Evolutionary conservation across 192 early-diverging fungal genomes (phyloP), one percentile per base, ranked within the genome.

Genomic region (Backusella tuberculispora): DNA sequence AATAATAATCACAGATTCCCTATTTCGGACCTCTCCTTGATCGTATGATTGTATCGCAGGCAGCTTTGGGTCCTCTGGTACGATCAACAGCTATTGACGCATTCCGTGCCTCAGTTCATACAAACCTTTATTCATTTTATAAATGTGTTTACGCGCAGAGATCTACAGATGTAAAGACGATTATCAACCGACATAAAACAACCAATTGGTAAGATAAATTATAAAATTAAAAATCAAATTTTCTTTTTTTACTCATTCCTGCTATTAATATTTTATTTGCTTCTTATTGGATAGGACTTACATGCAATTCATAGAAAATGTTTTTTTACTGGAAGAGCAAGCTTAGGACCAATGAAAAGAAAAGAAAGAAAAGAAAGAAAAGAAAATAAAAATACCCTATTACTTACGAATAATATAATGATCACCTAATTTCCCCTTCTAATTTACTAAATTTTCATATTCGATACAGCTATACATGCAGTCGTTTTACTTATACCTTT

Each of bases 1-100:
- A 29, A 34, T 34, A 34, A 15, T 14, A 34, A 24, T 56, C 40
- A 40, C 46, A 90, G 78, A 85, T 98, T 29, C 88, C 90, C 4
- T 82, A 87, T 4, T 98, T 98, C 86, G 98, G 98, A 0, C 96
- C 96, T 6, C 79, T 99, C 17, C 83, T 92, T 21, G 84, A 91
- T 77, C 90, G 90, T 13, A 91, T 91, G 88, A 86, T 97, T 2
- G 89, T 97, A 8, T 92, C 91, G 0, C 86, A 91, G 50, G 82
- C 85, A 19, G 83, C 88, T 0, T 84, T 99, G 14, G 93, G 94
- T 0, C 85, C 88, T 17, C 81, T 97, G 2, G 94, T 96, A 1
- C 83, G 97, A 38, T 83, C 88, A 34, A 96, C 96, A 1, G 95
- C 95, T 3, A 88, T 97, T 41, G 87, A 93, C 75, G 96, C 94